phyloP scores from a whole-genome alignment of 495 filamentous ascomycete genomes.

The Aspergillus steynii region DNA sequence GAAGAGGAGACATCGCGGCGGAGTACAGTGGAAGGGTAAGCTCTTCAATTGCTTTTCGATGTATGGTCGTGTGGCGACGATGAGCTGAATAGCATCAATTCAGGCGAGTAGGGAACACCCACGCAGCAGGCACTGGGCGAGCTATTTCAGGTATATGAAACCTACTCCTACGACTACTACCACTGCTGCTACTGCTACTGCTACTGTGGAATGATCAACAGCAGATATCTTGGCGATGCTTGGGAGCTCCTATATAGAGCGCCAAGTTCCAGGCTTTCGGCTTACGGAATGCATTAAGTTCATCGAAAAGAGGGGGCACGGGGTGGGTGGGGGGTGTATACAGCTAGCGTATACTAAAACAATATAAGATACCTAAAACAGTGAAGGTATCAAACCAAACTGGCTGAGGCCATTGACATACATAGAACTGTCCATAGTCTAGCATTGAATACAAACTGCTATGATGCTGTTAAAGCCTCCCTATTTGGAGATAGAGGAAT shows the following conservation, averaged over 20 bases:
- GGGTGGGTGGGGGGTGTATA: neutral
- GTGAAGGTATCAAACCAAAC: conserved; percentile 1
- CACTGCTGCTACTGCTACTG: neutral
- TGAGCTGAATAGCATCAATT: neutral
- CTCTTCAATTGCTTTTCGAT: neutral
- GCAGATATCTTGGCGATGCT: too few species aligned
- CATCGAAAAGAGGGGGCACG: too few species aligned
- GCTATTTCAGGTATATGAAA: neutral
- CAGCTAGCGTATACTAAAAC: conserved; percentile 1
- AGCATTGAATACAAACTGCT: conserved; percentile 1
- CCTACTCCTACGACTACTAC: neutral
- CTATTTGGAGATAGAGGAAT: neutral
- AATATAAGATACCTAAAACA: neutral
- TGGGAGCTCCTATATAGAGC: too few species aligned
- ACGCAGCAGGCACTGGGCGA: neutral
- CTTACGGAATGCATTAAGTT: too few species aligned
- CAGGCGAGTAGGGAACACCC: neutral
- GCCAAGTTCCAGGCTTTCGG: too few species aligned
- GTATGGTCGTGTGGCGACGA: neutral
- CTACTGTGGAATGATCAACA: neutral
- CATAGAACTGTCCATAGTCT: neutral
- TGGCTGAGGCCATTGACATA: neutral
- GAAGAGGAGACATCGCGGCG: neutral
- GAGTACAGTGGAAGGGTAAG: neutral
- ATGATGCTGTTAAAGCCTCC: conserved; percentile 1